These are phyloP conservation scores for Scytalidium sp. DNA, from an alignment of 2,329 filamentous ascomycete species.

Conservation along the genomic window DNA sequence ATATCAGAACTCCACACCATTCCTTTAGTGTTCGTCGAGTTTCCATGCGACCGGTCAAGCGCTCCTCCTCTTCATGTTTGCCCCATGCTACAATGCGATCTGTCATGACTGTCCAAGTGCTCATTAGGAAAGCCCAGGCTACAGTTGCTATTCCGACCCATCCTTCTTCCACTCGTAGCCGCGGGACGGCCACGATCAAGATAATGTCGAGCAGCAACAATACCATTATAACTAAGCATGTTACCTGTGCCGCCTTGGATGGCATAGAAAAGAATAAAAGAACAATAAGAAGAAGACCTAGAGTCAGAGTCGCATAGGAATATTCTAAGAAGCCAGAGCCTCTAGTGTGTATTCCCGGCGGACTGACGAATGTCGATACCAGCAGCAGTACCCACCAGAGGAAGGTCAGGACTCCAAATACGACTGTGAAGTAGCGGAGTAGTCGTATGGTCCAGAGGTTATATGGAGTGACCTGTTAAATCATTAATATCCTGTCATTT, in stretches of 20 bases:
- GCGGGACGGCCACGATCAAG: conserved; percentile 71
- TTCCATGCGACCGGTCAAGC: conserved; percentile 85
- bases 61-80: conserved; percentile 88
- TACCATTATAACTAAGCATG: conserved; percentile 64
- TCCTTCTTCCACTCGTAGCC: conserved; percentile 78
- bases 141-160: conserved; percentile 89
- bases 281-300: conserved; percentile 71
- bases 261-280: conserved; percentile 87
- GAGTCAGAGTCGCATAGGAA: conserved; percentile 74
- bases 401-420: conserved; percentile 73
- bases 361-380: conserved; percentile 87
- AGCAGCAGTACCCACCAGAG: conserved; percentile 92
- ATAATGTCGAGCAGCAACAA: conserved; percentile 74
- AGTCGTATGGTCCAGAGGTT: conserved; percentile 90
- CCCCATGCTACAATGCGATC: conserved; percentile 86
- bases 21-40: conserved; percentile 77
- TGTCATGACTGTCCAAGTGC: conserved; percentile 73
- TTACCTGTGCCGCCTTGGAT: conserved; percentile 72
- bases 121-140: conserved; percentile 77
- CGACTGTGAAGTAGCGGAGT: conserved; percentile 72
- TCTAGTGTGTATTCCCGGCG: conserved; percentile 78
- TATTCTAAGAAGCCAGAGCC: conserved; percentile 94
- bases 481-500: conserved; percentile 17
- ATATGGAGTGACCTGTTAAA: conserved; percentile 70
- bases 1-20: conserved; percentile 77